phyloP scores from a whole-genome alignment of 2,329 filamentous ascomycete genomes.

The Ramularia collo-cygni region DNA sequence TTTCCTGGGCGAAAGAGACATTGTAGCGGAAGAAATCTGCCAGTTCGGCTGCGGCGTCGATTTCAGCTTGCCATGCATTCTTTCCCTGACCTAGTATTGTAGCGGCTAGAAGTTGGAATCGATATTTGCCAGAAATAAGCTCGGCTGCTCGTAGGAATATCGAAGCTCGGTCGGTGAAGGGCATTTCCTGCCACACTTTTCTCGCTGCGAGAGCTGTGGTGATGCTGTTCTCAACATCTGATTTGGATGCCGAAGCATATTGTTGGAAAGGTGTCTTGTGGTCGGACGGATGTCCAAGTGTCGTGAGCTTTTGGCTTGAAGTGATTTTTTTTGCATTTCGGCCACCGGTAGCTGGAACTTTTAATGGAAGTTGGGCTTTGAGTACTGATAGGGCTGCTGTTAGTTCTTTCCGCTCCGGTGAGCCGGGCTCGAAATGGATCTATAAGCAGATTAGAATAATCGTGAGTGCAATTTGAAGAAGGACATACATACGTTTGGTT shows the following conservation, averaged over 20 bases:
- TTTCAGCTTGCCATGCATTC: conserved; percentile 99
- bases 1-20: conserved; percentile 85
- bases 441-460: conserved; percentile 36
- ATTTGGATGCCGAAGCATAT: conserved; percentile 71
- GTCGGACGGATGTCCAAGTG: conserved; percentile 75
- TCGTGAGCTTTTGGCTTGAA: conserved; percentile 54
- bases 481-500: conserved; percentile 7
- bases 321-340: conserved; percentile 50
- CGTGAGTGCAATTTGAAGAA: not conserved
- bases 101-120: conserved; percentile 92
- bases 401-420: conserved; percentile 67
- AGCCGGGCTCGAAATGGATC: conserved; percentile 83
- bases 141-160: conserved; percentile 96
- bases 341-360: conserved; percentile 73
- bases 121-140: conserved; percentile 82
- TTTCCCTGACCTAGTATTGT: conserved; percentile 97
- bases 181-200: conserved; percentile 73
- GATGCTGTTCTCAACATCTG: conserved; percentile 73
- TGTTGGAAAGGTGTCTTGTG: conserved; percentile 68
- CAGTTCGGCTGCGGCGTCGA: conserved; percentile 87
- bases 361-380: conserved; percentile 60
- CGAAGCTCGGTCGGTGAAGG: conserved; percentile 84
- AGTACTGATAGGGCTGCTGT: conserved; percentile 63
- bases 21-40: conserved; percentile 87
- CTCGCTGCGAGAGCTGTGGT: conserved; percentile 80